phyloP scores from a whole-genome alignment of 768 basidiomycete genomes.

The Tremella yokohamensis region DNA sequence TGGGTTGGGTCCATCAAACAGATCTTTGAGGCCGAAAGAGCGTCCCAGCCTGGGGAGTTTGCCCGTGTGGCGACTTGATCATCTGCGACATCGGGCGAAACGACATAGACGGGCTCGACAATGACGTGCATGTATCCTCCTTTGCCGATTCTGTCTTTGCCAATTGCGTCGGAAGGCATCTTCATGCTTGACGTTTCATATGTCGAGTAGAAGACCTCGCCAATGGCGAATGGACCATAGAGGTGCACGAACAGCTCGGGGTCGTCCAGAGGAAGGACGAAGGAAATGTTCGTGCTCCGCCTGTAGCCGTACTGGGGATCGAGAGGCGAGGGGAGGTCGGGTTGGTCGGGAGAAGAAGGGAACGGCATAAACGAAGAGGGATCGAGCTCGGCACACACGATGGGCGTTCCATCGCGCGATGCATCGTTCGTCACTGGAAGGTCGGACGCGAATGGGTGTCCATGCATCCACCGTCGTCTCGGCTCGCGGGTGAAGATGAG shows the following conservation, averaged over 20 bases:
- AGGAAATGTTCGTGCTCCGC: neutral
- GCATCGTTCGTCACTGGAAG: neutral
- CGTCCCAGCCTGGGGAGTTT: neutral
- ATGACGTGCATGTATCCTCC: slow-evolving; percentile 1
- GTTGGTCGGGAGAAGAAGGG: slow-evolving; percentile 1
- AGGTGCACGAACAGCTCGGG: neutral
- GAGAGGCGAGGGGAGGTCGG: neutral
- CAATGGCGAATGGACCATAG: neutral
- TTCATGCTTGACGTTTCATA: neutral
- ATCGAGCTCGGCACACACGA: neutral
- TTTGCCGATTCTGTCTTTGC: neutral
- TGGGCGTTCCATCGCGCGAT: neutral
- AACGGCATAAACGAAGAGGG: neutral
- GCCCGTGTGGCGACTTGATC: neutral
- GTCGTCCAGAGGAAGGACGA: neutral
- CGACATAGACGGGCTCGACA: slow-evolving; percentile 1
- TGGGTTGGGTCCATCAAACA: slow-evolving; percentile 2
- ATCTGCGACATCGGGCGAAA: neutral
- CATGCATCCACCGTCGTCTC: neutral
- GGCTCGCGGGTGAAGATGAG: neutral
- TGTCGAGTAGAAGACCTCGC: slow-evolving; percentile 2
- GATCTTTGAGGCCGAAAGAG: neutral
- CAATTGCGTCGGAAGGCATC: neutral
- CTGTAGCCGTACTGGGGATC: neutral
- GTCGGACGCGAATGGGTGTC: neutral